phyloP scores from a whole-genome alignment of 139 green algal species.

The Ettlia oleoabundans region DNA sequence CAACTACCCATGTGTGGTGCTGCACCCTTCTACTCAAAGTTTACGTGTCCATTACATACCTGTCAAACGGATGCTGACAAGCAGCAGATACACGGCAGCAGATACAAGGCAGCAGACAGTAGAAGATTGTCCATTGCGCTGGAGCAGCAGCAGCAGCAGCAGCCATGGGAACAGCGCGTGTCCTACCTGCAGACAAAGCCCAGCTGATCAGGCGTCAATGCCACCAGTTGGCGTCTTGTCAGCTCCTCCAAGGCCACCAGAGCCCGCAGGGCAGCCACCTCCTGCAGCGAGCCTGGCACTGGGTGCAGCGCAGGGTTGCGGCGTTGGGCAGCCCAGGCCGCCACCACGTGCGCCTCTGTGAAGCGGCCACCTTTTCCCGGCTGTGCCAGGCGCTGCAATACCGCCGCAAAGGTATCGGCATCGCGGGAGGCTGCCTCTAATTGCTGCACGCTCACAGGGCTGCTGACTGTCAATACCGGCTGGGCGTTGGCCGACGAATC shows the following conservation, averaged over 20 bases:
- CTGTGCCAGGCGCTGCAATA: background rate
- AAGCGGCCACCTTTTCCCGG: background rate
- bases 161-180: too few species aligned
- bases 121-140: too few species aligned
- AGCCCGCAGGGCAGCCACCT: background rate
- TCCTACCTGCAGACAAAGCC: constrained; percentile 13
- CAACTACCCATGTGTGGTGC: too few species aligned
- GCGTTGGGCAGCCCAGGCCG: constrained; percentile 4
- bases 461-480: background rate
- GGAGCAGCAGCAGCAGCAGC: too few species aligned
- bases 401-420: background rate
- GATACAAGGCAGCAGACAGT: too few species aligned
- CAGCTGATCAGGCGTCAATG: constrained; percentile 13
- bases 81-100: too few species aligned
- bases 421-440: background rate
- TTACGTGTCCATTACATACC: too few species aligned
- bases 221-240: constrained; percentile 1
- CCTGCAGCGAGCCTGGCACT: background rate
- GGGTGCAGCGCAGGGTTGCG: constrained; percentile 9
- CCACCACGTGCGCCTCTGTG: constrained; percentile 25
- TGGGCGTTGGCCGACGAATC: too few species aligned
- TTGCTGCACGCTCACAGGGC: background rate
- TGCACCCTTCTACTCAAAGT: too few species aligned
- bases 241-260: constrained; percentile 26
- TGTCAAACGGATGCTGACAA: too few species aligned